Evolutionary conservation across 768 basidiomycete species (phyloP).

Genomic region (Lentinus brumalis): DNA sequence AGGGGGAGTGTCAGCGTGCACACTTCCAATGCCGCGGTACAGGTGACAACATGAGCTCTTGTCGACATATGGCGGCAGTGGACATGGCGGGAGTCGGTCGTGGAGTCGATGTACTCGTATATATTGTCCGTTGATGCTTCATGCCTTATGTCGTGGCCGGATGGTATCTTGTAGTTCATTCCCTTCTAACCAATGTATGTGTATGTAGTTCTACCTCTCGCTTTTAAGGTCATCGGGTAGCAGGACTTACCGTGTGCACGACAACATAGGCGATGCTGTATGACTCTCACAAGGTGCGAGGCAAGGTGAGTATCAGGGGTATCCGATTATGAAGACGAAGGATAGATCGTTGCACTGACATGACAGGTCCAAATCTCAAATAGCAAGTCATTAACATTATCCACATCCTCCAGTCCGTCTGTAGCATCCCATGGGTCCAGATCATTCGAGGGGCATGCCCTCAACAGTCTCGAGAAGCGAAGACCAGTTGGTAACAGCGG

Average conservation of each 20-base stretch:
- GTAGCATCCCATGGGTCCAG: neutral
- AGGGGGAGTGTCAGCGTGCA: no score
- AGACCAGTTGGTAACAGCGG: slow-evolving; percentile 70
- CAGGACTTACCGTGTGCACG: no score
- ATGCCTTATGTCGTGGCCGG: neutral
- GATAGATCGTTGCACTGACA: slow-evolving; percentile 2
- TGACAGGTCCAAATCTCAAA: neutral
- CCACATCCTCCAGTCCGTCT: neutral
- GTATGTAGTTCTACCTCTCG: no score
- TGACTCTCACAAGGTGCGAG: neutral
- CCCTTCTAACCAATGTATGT: no score
- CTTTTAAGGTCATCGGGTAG: no score
- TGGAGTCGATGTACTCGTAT: no score
- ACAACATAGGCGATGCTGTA: no score
- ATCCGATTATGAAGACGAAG: slow-evolving; percentile 12
- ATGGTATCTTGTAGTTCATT: neutral
- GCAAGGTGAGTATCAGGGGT: slow-evolving; percentile 1
- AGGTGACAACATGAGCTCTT: no score
- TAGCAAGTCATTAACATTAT: neutral
- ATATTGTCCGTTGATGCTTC: no score
- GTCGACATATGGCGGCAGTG: no score
- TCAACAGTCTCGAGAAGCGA: slow-evolving; percentile 71
- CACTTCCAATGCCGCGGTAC: no score
- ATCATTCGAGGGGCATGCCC: slow-evolving; percentile 84
- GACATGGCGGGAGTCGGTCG: no score